phyloP scores from a whole-genome alignment of 2,329 filamentous ascomycete genomes.

The Colletotrichum simmondsii region DNA sequence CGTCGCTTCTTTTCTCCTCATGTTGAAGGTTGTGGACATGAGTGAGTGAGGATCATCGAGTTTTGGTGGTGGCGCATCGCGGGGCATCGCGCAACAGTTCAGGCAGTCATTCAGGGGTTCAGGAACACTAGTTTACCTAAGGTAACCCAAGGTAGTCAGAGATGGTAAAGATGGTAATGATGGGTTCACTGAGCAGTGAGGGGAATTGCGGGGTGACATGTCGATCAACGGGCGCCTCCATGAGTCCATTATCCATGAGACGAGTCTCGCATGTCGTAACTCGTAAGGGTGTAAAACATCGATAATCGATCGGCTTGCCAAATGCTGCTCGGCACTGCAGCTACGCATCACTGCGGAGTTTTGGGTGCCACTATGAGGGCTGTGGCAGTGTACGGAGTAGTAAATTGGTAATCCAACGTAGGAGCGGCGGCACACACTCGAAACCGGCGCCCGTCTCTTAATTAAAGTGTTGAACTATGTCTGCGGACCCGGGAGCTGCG shows the following conservation, averaged over 20 bases:
- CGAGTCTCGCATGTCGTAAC: neutral
- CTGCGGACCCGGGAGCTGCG: neutral
- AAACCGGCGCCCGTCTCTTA: neutral
- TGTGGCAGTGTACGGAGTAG: no score
- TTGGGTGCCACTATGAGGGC: neutral
- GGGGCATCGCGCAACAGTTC: neutral
- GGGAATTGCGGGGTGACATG: neutral
- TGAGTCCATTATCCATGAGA: neutral
- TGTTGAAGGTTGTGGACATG: neutral
- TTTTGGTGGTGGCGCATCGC: neutral
- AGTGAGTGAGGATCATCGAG: neutral
- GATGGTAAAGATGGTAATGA: no score
- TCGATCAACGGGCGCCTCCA: neutral
- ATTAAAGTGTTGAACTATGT: neutral
- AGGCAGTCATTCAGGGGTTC: conserved; percentile 13
- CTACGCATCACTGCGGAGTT: neutral
- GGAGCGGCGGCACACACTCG: neutral
- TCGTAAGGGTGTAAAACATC: neutral
- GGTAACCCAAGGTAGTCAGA: no score
- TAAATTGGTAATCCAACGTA: no score
- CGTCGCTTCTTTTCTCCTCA: conserved; percentile 2
- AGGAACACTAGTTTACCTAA: neutral
- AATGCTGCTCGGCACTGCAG: neutral
- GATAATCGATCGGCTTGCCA: neutral
- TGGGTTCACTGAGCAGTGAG: neutral